Evolutionary conservation across 164 flowering plant species (phyloP).

Genomic region (Dillenia suffruticosa): DNA sequence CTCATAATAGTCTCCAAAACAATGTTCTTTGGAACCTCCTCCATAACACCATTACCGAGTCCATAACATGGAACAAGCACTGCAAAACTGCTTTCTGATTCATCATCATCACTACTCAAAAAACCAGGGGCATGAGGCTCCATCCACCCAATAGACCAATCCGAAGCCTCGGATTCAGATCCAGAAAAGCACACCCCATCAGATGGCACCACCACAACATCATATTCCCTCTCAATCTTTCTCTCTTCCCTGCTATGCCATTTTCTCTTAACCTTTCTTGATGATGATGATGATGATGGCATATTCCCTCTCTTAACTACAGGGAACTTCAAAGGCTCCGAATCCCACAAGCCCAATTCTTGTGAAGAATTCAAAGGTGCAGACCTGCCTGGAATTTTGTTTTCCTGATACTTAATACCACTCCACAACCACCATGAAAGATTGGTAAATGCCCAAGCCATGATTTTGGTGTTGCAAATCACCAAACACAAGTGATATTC

Average conservation of each 20-base stretch:
- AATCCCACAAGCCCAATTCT: constrained; percentile 32
- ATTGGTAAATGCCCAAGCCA: constrained; percentile 40
- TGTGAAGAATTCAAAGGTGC: constrained; percentile 19
- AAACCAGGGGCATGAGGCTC: constrained; percentile 88
- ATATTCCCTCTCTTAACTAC: constrained; percentile 24
- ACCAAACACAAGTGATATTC: too few relatives aligned
- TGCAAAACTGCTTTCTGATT: constrained; percentile 64
- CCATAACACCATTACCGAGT: constrained; percentile 27
- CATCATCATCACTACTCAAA: constrained; percentile 46
- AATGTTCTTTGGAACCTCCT: constrained; percentile 30
- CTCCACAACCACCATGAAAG: constrained; percentile 53
- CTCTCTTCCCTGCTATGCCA: constrained; percentile 75
- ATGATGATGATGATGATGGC: constrained; percentile 38
- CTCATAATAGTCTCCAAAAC: constrained; percentile 42
- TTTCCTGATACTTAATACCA: constrained; percentile 32
- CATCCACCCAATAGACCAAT: constrained; percentile 93
- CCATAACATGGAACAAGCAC: constrained; percentile 90
- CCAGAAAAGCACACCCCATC: constrained; percentile 83
- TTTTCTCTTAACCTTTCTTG: constrained; percentile 54
- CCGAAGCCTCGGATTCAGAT: constrained; percentile 84
- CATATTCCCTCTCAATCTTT: constrained; percentile 66
- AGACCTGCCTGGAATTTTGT: constrained; percentile 21
- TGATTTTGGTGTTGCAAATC: constrained; percentile 1
- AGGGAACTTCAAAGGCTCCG: constrained; percentile 34
- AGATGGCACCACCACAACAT: constrained; percentile 75